phyloP scores from a whole-genome alignment of 2,329 filamentous ascomycete species.

The Colletotrichum sp. region DNA sequence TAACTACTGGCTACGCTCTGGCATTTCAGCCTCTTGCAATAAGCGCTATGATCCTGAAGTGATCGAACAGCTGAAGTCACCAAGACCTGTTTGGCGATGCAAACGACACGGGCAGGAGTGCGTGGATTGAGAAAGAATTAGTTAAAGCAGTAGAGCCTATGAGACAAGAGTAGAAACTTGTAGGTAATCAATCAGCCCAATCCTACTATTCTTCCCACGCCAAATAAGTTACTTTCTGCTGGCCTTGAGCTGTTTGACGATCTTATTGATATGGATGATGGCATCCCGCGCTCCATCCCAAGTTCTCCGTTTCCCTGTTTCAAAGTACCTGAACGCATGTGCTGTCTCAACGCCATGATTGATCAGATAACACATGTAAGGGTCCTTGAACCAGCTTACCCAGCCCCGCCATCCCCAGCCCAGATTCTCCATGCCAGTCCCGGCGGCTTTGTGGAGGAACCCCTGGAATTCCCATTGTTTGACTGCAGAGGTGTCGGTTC shows the following conservation, averaged over 20 bases:
- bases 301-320: constrained; percentile 40
- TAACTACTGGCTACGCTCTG: neutral
- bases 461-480: constrained; percentile 36
- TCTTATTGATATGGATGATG: constrained; percentile 32
- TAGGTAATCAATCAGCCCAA: neutral
- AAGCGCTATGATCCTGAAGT: neutral
- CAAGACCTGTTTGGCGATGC: neutral
- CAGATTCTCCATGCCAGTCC: constrained; percentile 45
- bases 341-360: constrained; percentile 44
- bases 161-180: neutral
- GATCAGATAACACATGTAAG: constrained; percentile 39
- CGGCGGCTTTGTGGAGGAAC: constrained; percentile 42
- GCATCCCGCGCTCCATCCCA: constrained; percentile 44
- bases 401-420: constrained; percentile 45
- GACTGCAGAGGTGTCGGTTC: constrained; percentile 23
- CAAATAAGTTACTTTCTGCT: neutral
- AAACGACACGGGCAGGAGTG: neutral
- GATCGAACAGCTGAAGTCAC: neutral
- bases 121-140: neutral
- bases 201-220: neutral
- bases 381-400: constrained; percentile 43
- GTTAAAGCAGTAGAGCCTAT: rapidly evolving
- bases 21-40: neutral
- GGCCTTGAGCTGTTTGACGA: constrained; percentile 31
- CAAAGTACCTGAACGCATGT: constrained; percentile 44